Conservation (phyloP, 495 filamentous ascomycete species). For the Acidiella bohemica region DNA sequence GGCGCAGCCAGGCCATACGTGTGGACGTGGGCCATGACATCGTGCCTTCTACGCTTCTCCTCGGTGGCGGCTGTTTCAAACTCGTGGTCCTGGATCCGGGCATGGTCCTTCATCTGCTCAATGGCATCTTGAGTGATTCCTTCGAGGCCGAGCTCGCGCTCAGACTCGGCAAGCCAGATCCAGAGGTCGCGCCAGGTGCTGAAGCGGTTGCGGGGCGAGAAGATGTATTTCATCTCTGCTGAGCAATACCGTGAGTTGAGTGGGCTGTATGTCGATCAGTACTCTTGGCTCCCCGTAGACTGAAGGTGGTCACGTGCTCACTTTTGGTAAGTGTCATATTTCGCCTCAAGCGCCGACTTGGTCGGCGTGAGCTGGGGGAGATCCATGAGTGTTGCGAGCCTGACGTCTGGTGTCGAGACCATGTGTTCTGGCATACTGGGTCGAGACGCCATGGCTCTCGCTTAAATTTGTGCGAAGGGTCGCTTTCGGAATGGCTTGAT, state of each 20-base stretch:
- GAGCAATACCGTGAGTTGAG: constrained; percentile 31
- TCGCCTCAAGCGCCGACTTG: background rate
- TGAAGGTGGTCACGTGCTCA: background rate
- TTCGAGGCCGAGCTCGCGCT: constrained; percentile 21
- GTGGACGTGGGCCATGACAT: constrained; percentile 53
- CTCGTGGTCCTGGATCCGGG: constrained; percentile 62
- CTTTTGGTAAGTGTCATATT: background rate
- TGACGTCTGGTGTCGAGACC: background rate
- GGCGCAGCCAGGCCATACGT: constrained; percentile 61
- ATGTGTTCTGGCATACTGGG: no score
- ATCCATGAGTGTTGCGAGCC: background rate
- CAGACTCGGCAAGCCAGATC: constrained; percentile 31
- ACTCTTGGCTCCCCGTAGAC: constrained; percentile 2
- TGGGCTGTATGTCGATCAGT: constrained; percentile 20
- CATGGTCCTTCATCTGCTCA: constrained; percentile 42
- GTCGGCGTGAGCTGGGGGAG: background rate
- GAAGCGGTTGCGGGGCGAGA: constrained; percentile 30
- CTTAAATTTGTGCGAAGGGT: no score
- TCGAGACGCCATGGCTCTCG: no score
- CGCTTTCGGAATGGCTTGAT: no score
- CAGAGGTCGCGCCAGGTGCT: constrained; percentile 34
- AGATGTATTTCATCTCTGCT: constrained; percentile 31
- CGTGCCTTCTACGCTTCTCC: constrained; percentile 58
- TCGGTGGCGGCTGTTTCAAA: constrained; percentile 66
- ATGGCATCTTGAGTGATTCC: constrained; percentile 23